phyloP scores from a whole-genome alignment of 1,284 basidiomycete species.

The Cutaneotrichosporon curvatum region DNA sequence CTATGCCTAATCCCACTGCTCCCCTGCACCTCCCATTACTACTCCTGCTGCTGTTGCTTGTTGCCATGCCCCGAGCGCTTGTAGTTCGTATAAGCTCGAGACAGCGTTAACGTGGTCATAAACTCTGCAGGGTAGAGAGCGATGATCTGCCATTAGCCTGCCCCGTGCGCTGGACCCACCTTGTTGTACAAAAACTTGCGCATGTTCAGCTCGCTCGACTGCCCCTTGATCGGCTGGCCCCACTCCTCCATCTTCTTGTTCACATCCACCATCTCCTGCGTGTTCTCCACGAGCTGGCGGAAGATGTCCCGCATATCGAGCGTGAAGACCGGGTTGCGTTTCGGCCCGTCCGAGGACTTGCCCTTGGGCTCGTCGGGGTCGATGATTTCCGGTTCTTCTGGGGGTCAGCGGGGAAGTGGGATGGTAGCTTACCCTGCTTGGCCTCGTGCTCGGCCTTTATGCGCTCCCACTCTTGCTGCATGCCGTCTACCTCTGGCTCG shows the following conservation, averaged over 20 bases:
- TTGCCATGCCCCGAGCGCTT: slow-evolving; percentile 6
- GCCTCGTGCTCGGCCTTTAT: slow-evolving; percentile 4
- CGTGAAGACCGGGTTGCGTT: slow-evolving; percentile 25
- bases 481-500: slow-evolving; percentile 11
- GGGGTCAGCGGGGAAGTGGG: neutral
- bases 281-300: slow-evolving; percentile 35
- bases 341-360: slow-evolving; percentile 2
- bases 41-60: no score
- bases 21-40: no score
- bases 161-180: slow-evolving; percentile 7
- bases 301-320: slow-evolving; percentile 36
- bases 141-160: slow-evolving; percentile 21
- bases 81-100: slow-evolving; percentile 15
- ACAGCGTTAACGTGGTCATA: slow-evolving; percentile 20
- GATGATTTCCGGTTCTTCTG: neutral
- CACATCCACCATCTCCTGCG: slow-evolving; percentile 30
- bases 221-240: slow-evolving; percentile 24
- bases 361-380: neutral
- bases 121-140: slow-evolving; percentile 40
- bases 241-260: slow-evolving; percentile 28
- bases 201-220: slow-evolving; percentile 21
- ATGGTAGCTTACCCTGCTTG: neutral
- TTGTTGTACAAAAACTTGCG: slow-evolving; percentile 29
- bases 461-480: slow-evolving; percentile 9
- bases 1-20: no score